phyloP scores from a whole-genome alignment of 345 rosid genomes.

The Rhodamnia rubescens region DNA sequence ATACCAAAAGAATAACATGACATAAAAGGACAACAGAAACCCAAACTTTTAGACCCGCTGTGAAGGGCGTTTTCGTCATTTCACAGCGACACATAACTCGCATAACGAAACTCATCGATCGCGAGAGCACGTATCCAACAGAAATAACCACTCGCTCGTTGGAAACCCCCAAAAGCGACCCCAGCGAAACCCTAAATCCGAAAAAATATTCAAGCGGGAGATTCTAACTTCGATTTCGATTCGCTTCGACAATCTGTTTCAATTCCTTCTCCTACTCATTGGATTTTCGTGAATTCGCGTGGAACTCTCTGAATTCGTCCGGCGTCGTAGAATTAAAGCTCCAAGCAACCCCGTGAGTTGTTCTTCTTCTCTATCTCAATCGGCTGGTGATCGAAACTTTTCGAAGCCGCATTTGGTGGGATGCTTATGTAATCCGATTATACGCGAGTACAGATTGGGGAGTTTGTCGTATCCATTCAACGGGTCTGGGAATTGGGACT shows the following conservation, averaged over 20 bases:
- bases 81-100: accelerated
- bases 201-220: not conserved
- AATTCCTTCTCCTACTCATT: not conserved
- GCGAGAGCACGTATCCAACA: not conserved
- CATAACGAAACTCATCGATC: not conserved
- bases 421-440: not conserved
- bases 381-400: not conserved
- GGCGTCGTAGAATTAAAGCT: not conserved
- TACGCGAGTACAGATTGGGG: not conserved
- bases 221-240: not conserved
- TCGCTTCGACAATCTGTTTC: not conserved
- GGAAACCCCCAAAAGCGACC: not conserved
- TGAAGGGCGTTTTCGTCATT: not conserved
- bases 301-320: not conserved
- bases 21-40: not conserved
- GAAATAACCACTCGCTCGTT: not conserved
- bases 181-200: not conserved
- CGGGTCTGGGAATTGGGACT: not conserved
- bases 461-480: not conserved
- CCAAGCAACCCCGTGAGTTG: not conserved
- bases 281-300: not conserved
- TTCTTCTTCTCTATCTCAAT: not conserved
- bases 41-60: accelerated
- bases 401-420: not conserved
- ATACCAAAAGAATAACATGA: not conserved